Evolutionary conservation across 768 basidiomycete genomes (phyloP), one percentile per base, ranked within the genome.

Genomic region (Leccinum boreale): DNA sequence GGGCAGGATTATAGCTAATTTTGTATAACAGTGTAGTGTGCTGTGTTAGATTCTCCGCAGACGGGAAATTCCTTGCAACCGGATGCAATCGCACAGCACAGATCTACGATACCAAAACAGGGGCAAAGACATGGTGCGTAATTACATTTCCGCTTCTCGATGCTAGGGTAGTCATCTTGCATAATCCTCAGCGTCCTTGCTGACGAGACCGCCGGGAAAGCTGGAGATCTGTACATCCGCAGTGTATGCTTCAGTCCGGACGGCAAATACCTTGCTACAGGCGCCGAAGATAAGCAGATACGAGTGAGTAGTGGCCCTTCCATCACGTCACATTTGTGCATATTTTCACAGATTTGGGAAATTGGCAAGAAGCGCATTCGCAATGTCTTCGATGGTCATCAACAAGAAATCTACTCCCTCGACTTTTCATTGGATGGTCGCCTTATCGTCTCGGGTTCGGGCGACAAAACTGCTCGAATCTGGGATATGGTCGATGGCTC

Each of bases 1-100:
- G 19, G 36, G 12, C 31, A 31, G 5, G 17, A 50, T 35, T 11
- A 5, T 49, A 44, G 7, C 62, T 70, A 10, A 72, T 48, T 47
- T 26, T 46, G 24, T 50, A 29, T 14, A 23, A 58, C 61, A 89
- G 88, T 58, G 89, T 90, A 23, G 88, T 90, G 9, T 92, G 95
- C 65, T 97, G 94, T 67, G 94, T 97, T 26, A 83, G 90, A 58
- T 96, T 97, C 75, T 96, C 93, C 52, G 90, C 92, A 14, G 94
- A 98, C 72, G 93, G 95, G 26, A 93, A 91, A 71, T 86, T 80
- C 59, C 83, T 98, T 31, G 96, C 96, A 29, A 98, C 96, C 4
- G 96, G 96, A 12, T 98, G 95, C 75, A 98, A 98, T 75, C 82
- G 92, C 44, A 92, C 93, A 0, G 93, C 94, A 19, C 94, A 97